Evolutionary conservation across 2,329 filamentous ascomycete species (phyloP).

Genomic region (Cercospora zeae-maydis): DNA sequence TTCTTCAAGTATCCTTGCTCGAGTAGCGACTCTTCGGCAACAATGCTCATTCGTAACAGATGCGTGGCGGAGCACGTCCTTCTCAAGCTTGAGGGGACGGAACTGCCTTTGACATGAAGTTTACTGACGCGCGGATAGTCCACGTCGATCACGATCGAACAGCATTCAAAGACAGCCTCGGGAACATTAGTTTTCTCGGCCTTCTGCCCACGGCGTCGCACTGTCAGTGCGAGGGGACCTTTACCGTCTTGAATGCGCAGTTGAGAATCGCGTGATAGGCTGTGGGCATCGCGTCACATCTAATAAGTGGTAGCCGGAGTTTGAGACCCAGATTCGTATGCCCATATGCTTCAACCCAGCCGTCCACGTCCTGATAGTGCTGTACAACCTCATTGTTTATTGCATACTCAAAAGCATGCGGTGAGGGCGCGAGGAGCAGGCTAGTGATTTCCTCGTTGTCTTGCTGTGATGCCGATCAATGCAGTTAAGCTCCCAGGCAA

Average conservation of each 20-base stretch:
- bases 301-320: not conserved
- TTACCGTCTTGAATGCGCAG: not conserved
- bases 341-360: not conserved
- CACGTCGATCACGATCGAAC: not conserved
- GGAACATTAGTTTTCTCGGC: not conserved
- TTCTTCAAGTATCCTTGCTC: not conserved
- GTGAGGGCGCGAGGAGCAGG: not conserved
- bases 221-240: not conserved
- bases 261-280: not conserved
- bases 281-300: not conserved
- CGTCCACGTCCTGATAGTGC: not conserved
- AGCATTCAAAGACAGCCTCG: not conserved
- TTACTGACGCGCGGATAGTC: not conserved
- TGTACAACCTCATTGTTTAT: not conserved
- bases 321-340: not conserved
- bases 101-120: not conserved
- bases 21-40: not conserved
- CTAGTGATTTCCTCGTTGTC: not conserved
- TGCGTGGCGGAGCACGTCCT: not conserved
- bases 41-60: not conserved
- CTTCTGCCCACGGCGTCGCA: not conserved
- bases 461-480: not conserved
- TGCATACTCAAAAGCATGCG: not conserved
- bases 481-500: not conserved
- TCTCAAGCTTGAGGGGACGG: not conserved